These are phyloP conservation scores for Tylopilus balloui DNA, from an alignment of 768 basidiomycete species.

Conservation along the genomic window DNA sequence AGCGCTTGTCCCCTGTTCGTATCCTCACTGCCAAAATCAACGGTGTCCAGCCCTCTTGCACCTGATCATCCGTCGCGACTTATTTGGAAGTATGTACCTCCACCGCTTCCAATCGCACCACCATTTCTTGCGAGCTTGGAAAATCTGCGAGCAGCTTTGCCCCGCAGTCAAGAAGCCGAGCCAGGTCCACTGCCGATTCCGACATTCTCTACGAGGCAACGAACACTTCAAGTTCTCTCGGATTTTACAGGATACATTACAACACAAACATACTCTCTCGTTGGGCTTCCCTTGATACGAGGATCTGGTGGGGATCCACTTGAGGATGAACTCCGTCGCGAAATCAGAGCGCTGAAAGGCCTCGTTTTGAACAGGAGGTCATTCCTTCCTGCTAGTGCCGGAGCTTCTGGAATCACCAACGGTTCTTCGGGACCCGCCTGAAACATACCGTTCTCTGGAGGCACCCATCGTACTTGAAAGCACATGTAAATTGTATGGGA, in stretches of 20 bases:
- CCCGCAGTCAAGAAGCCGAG: conserved; percentile 15
- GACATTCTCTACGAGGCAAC: conserved; percentile 43
- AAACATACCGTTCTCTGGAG: neutral
- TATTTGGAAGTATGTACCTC: conserved; percentile 39
- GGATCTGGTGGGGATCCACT: conserved; percentile 25
- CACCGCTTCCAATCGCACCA: conserved; percentile 23
- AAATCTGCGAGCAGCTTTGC: conserved; percentile 20
- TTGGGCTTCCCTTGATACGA: conserved; percentile 14
- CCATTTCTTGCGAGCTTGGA: conserved; percentile 26
- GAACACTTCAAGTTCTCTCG: conserved; percentile 60
- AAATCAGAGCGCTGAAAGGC: conserved; percentile 75
- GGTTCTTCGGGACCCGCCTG: conserved; percentile 4
- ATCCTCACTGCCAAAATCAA: conserved; percentile 27
- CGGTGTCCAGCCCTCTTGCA: conserved; percentile 1
- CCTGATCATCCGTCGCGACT: conserved; percentile 23
- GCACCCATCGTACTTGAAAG: neutral
- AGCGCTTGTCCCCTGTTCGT: conserved; percentile 46
- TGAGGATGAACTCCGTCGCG: conserved; percentile 65
- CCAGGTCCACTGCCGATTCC: conserved; percentile 4
- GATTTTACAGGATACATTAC: conserved; percentile 80
- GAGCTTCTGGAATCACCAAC: conserved; percentile 5
- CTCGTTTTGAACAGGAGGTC: conserved; percentile 69
- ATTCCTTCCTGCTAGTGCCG: conserved; percentile 8
- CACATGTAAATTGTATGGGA: neutral
- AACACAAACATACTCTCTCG: conserved; percentile 59